Evolutionary conservation across 208 protist species (phyloP).

Genomic region (Leishmania guyanensis): DNA sequence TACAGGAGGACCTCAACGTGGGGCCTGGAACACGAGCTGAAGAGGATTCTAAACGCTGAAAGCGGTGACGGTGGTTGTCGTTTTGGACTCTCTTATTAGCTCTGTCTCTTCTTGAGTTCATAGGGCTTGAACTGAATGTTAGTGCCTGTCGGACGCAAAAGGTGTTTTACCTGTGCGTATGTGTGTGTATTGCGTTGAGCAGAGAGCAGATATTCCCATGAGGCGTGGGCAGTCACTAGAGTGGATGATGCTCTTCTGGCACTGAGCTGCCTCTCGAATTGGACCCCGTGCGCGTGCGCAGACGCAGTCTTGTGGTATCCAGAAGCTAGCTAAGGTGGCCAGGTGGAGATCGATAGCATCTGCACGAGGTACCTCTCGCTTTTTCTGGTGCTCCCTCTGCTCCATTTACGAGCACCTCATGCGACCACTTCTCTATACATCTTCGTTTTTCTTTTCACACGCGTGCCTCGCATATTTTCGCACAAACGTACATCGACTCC

Average conservation of each 20-base stretch:
- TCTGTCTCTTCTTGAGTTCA: too few relatives aligned
- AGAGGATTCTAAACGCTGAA: background rate
- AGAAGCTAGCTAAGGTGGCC: background rate
- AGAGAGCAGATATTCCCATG: background rate
- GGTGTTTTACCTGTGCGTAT: background rate
- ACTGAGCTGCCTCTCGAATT: background rate
- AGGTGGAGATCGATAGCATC: background rate
- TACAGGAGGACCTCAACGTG: background rate
- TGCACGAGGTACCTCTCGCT: background rate
- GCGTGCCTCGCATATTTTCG: background rate
- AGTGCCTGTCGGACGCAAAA: background rate
- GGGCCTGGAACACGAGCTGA: background rate
- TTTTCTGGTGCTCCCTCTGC: background rate
- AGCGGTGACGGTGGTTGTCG: background rate
- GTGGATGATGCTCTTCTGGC: background rate
- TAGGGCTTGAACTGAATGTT: background rate
- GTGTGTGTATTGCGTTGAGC: background rate
- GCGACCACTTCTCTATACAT: background rate
- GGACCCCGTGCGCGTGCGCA: background rate
- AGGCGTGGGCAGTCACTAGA: background rate
- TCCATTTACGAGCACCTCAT: background rate
- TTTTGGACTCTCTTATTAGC: background rate
- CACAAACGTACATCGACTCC: background rate
- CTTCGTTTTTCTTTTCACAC: background rate
- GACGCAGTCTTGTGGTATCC: background rate